Evolutionary conservation across 192 early-diverging fungal species (phyloP), one percentile per base, ranked within the genome.

Genomic region (Coemansia sp.): DNA sequence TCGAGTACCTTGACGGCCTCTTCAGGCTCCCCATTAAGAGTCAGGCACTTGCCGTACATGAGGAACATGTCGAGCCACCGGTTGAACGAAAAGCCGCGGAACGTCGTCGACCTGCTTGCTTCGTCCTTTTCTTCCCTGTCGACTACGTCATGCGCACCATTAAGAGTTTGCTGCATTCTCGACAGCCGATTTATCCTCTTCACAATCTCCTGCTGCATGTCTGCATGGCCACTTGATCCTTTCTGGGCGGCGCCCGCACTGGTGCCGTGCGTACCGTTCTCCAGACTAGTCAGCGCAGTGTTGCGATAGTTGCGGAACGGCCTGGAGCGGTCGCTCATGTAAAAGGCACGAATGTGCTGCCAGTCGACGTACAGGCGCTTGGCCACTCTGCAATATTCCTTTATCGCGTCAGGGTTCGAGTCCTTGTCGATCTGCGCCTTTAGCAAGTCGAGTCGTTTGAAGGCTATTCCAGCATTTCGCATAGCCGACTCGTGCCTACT

Each of bases 51-150:
- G 8, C 49, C 70, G 50, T 80, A 83, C 49, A 64, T 32, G n/a
- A 83, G 67, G 27, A 85, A 83, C 69, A 85, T 75, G 35, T 74
- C 64, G 9, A 67, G 30, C 84, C 84, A 85, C 20, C 64, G 61
- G 20, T 55, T 64, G 40, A 85, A 85, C 39, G 45, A 34, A 24
- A 76, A 67, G 4, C 73, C 77, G 34, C 76, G 84, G 59, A 83
- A 83, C 47, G 76, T 74, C n/a, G 76, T 80, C 3, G 78, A 60
- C 18, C 49, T 40, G 15, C 24, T 22, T 6, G 59, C 50, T 0
- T 67, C 60, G 3, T 68, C 71, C 18, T 52, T 59, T 22, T 35
- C 61, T 3, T 65, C 62, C 16, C 16, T 49, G 1, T 29, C 44
- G 11, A 24, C 53, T n/a, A 39, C 3, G 10, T 20, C 34, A 16